Evolutionary conservation across 768 basidiomycete genomes (phyloP).

Genomic region (Psilocybe sp.): DNA sequence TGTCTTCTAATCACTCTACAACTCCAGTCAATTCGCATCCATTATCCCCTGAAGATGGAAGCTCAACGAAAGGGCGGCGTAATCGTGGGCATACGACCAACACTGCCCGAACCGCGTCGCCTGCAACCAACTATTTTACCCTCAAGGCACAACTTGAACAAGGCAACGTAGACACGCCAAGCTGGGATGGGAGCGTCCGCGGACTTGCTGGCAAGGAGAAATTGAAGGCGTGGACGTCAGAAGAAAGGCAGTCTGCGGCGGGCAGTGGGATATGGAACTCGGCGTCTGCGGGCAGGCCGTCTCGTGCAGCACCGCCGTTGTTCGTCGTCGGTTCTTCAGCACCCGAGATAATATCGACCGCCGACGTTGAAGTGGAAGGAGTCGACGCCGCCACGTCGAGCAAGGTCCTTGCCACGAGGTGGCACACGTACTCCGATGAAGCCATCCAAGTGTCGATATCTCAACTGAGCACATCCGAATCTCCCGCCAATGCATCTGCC

Average conservation of each 20-base stretch:
- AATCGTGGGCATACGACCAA: slow-evolving; percentile 30
- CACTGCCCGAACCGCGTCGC: slow-evolving; percentile 18
- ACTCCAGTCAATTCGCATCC: slow-evolving; percentile 74
- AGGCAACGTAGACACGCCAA: slow-evolving; percentile 27
- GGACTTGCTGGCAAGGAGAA: slow-evolving; percentile 46
- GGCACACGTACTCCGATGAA: slow-evolving; percentile 79
- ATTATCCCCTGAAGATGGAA: slow-evolving; percentile 56
- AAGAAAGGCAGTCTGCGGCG: no score
- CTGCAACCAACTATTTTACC: slow-evolving; percentile 56
- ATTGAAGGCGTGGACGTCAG: no score
- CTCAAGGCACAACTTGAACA: slow-evolving; percentile 61
- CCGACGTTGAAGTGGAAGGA: slow-evolving; percentile 31
- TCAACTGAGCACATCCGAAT: slow-evolving; percentile 39
- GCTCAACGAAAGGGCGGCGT: slow-evolving; percentile 42
- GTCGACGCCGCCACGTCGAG: slow-evolving; percentile 30
- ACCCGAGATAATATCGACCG: slow-evolving; percentile 29
- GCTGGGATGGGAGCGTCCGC: slow-evolving; percentile 54
- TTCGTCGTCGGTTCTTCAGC: slow-evolving; percentile 44
- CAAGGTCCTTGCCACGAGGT: slow-evolving; percentile 62
- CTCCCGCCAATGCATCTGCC: slow-evolving; percentile 40
- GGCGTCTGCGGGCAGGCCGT: slow-evolving; percentile 35
- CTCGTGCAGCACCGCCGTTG: slow-evolving; percentile 27
- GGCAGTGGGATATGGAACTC: slow-evolving; percentile 34
- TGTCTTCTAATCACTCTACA: slow-evolving; percentile 39
- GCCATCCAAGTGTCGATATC: slow-evolving; percentile 66